Evolutionary conservation across 106 monocot genomes (phyloP).

Genomic region (Acorus gramineus): DNA sequence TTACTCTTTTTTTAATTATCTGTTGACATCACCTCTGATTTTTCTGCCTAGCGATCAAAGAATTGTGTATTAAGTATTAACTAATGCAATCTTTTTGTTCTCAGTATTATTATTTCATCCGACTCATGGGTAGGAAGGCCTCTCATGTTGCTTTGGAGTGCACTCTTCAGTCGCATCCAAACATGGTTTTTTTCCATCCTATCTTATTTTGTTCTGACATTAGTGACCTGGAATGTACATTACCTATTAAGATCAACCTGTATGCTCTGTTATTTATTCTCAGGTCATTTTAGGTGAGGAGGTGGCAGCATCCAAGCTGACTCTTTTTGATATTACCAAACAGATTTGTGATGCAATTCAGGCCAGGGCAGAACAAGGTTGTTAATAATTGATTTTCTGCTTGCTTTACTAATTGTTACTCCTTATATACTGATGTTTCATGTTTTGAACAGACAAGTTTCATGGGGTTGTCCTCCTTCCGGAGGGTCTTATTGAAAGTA

Average conservation of each 20-base stretch:
- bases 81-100: constrained; percentile 8
- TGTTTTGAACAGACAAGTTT: constrained; percentile 47
- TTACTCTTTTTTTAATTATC: too few relatives aligned
- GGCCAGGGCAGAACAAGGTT: constrained; percentile 46
- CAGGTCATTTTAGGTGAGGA: constrained; percentile 51
- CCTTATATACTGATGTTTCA: neutral
- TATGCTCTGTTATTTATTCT: neutral
- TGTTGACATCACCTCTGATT: too few relatives aligned
- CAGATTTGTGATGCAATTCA: constrained; percentile 47
- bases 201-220: neutral
- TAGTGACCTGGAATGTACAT: too few relatives aligned
- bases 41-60: neutral
- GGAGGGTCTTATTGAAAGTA: constrained; percentile 84
- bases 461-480: constrained; percentile 84
- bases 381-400: neutral
- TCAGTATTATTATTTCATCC: constrained; percentile 95
- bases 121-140: constrained; percentile 84
- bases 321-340: constrained; percentile 41
- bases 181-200: constrained; percentile 43
- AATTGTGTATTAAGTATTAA: neutral
- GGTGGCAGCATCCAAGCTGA: constrained; percentile 35
- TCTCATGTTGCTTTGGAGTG: constrained; percentile 96
- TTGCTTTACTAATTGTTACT: neutral
- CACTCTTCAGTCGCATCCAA: constrained; percentile 86
- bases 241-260: neutral